These are phyloP conservation scores for Pezicula carpinea DNA, from an alignment of 2,329 filamentous ascomycete species.

Conservation along the genomic window DNA sequence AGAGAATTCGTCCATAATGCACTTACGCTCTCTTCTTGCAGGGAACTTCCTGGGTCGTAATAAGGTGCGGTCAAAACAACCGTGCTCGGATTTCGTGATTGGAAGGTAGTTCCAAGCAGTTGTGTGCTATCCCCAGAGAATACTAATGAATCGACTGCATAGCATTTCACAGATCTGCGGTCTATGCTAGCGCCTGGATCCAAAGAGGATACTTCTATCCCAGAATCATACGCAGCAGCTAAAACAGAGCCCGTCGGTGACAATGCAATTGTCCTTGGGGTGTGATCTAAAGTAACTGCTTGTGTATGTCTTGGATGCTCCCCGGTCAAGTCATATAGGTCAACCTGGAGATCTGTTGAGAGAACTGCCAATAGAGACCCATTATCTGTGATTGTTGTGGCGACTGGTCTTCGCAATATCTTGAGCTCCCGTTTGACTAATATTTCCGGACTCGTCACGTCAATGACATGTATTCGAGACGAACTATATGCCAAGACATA, in stretches of 20 bases:
- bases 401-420: slow-evolving; percentile 68
- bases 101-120: slow-evolving; percentile 68
- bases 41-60: slow-evolving; percentile 65
- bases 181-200: slow-evolving; percentile 59
- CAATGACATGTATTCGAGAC: slow-evolving; percentile 75
- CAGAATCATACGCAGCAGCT: slow-evolving; percentile 79
- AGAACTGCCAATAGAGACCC: slow-evolving; percentile 72
- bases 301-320: slow-evolving; percentile 66
- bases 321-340: slow-evolving; percentile 70
- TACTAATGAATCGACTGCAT: slow-evolving; percentile 66
- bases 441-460: slow-evolving; percentile 56
- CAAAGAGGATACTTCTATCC: slow-evolving; percentile 82
- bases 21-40: slow-evolving; percentile 63
- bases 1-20: slow-evolving; percentile 84
- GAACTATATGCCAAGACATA: slow-evolving; percentile 79
- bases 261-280: slow-evolving; percentile 71
- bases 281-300: slow-evolving; percentile 72
- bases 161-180: slow-evolving; percentile 72
- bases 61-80: slow-evolving; percentile 77
- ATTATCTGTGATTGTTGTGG: slow-evolving; percentile 75
- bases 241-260: slow-evolving; percentile 79
- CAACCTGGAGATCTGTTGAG: slow-evolving; percentile 77
- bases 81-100: slow-evolving; percentile 60
- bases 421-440: slow-evolving; percentile 73
- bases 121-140: slow-evolving; percentile 78